Conservation (phyloP, 768 basidiomycete species). For the Steccherinum ochraceum region DNA sequence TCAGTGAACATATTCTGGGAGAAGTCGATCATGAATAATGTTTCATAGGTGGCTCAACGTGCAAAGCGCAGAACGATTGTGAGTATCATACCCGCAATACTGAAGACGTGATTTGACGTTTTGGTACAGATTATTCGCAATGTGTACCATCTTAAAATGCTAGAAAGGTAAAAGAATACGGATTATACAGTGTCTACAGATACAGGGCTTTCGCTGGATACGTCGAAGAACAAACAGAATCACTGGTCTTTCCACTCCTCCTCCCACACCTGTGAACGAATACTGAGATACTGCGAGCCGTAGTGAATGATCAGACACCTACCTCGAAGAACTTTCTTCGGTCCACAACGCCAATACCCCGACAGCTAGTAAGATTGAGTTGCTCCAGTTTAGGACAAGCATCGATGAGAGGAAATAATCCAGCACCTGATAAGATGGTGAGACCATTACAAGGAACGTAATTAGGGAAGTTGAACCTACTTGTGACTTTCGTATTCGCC, state of each 20-base stretch:
- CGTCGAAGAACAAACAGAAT: background rate
- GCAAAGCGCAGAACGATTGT: constrained; percentile 34
- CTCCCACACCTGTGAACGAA: constrained; percentile 19
- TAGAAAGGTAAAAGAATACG: background rate
- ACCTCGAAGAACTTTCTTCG: constrained; percentile 66
- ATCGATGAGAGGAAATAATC: constrained; percentile 52
- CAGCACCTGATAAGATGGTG: constrained; percentile 38
- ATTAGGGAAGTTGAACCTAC: constrained; percentile 25
- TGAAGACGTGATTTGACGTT: background rate
- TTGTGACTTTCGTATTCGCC: constrained; percentile 52
- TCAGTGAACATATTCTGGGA: background rate
- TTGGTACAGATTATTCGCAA: constrained; percentile 36
- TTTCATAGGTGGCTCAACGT: constrained; percentile 22
- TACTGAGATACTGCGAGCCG: background rate
- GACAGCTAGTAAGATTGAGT: constrained; percentile 63
- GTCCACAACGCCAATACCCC: constrained; percentile 52
- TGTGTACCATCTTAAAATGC: constrained; percentile 27
- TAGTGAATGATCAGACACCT: constrained; percentile 4
- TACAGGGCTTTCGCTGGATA: background rate
- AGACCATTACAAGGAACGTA: background rate
- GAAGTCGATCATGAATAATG: background rate
- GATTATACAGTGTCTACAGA: background rate
- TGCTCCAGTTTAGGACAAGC: constrained; percentile 44
- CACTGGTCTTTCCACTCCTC: constrained; percentile 23
- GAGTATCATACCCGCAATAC: constrained; percentile 14